A percentile compares a stretch with the other conserved stretches of the same genome.
Conservation (phyloP, 768 basidiomycete genomes). For the Tephrocybe sp. region DNA sequence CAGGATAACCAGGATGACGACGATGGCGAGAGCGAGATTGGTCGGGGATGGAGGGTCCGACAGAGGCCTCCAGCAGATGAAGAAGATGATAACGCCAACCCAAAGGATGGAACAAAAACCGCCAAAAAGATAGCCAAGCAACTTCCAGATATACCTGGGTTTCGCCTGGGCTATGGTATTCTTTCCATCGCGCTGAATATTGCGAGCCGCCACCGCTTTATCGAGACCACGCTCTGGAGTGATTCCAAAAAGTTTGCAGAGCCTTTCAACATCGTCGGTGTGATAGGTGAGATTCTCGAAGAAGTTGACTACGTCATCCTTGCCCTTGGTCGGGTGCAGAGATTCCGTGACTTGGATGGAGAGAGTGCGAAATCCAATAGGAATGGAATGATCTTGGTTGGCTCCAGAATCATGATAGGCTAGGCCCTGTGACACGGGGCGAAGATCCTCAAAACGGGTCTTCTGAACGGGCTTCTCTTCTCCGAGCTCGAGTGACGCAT, state of each 20-base stretch:
- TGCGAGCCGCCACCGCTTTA: slow-evolving; percentile 11
- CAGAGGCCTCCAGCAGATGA: slow-evolving; percentile 18
- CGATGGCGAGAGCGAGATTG: slow-evolving; percentile 19
- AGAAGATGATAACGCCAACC: slow-evolving; percentile 18
- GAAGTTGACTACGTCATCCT: slow-evolving; percentile 15
- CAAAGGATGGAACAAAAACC: slow-evolving; percentile 22
- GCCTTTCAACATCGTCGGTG: slow-evolving; percentile 10
- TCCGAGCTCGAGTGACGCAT: neutral
- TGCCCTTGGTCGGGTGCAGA: slow-evolving; percentile 4
- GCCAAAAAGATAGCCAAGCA: slow-evolving; percentile 18
- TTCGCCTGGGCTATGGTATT: slow-evolving; percentile 15
- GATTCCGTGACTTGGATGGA: slow-evolving; percentile 20
- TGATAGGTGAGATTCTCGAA: slow-evolving; percentile 18
- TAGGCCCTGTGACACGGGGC: neutral
- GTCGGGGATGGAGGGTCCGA: slow-evolving; percentile 14
- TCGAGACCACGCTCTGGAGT: slow-evolving; percentile 15
- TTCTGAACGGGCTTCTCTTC: neutral
- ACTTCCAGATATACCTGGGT: slow-evolving; percentile 18
- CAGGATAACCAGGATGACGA: slow-evolving; percentile 14
- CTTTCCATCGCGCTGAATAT: slow-evolving; percentile 18
- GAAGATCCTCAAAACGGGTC: slow-evolving; percentile 1
- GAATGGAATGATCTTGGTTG: slow-evolving; percentile 21
- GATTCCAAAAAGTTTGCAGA: slow-evolving; percentile 14
- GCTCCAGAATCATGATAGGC: slow-evolving; percentile 1
- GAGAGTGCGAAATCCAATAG: slow-evolving; percentile 21